Conservation (phyloP, 768 basidiomycete species). For the Termitomyces heimii region DNA sequence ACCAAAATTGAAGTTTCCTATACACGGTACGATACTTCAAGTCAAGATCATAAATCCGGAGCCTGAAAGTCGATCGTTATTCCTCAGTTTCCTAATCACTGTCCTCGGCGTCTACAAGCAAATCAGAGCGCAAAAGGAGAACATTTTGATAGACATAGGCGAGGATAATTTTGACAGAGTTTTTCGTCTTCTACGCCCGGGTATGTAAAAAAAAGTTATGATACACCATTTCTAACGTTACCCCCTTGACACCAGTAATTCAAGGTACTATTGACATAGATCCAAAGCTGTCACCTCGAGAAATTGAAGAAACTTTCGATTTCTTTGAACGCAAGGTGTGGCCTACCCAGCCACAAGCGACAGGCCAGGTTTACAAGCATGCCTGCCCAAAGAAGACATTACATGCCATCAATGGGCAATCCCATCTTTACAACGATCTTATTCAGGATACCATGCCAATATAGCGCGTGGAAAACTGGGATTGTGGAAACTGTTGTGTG, state of each 20-base stretch:
- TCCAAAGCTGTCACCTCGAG: conserved; percentile 36
- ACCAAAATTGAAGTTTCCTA: conserved; percentile 20
- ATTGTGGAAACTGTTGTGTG: not conserved
- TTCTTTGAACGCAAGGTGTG: conserved; percentile 21
- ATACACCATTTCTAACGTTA: not conserved
- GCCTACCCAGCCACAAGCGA: conserved; percentile 18
- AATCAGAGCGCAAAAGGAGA: conserved; percentile 27
- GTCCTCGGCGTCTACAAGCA: conserved; percentile 38
- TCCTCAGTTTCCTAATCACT: conserved; percentile 17
- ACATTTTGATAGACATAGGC: conserved; percentile 27
- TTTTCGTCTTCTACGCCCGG: conserved; percentile 28
- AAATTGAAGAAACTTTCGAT: conserved; percentile 39
- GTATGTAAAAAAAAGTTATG: not conserved
- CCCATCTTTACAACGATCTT: not conserved
- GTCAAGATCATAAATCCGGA: not conserved
- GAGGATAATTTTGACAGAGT: conserved; percentile 36
- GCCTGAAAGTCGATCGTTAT: conserved; percentile 7
- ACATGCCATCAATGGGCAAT: not conserved
- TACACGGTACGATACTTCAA: conserved; percentile 17
- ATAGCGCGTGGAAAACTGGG: not conserved
- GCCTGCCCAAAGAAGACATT: not conserved
- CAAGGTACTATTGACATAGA: conserved; percentile 50
- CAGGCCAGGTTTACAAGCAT: not conserved
- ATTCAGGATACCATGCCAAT: not conserved
- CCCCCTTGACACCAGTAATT: conserved; percentile 28